Evolutionary conservation across 2,329 filamentous ascomycete genomes (phyloP), one percentile per base, ranked within the genome.

Genomic region (Neonectria hederae): DNA sequence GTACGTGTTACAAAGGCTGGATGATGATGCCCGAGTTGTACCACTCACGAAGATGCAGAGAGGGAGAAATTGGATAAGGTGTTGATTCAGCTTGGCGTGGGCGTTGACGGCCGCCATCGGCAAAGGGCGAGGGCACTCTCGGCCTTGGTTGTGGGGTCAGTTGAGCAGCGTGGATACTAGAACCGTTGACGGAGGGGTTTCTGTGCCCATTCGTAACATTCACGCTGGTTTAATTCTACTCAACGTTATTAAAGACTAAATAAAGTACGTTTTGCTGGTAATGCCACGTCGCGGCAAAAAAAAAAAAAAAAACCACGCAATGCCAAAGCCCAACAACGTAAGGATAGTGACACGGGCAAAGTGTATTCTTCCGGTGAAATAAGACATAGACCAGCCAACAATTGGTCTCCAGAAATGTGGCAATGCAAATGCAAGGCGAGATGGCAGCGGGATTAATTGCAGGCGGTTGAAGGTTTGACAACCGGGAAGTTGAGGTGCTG

Each of bases 91-190:
- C 21, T 24, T 42, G 14, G 40, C 58, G 66, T 64, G 63, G 68
- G 68, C 68, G n/a, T 53, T 24, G 21, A 67, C 42, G 64, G 69
- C 62, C 64, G 65, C 35, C 53, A 69, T 69, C 65, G 67, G 67
- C 58, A 59, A 38, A 26, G 30, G 49, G 19, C 57, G 30, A 52
- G 42, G 22, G 32, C 35, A 48, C 48, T 54, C 57, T 60, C 46
- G 32, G 65, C 49, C 48, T 59, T 56, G 26, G 9, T 45, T 51
- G 48, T 51, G 48, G 48, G 13, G 48, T 32, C 46, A 9, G 17
- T 30, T 51, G 28, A 51, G 10, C 48, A 32, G n/a, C 48, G 28
- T 35, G 48, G 48, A 51, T 35, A 51, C 48, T 21, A 2, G 19
- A 51, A 21, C 48, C 22, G n/a, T 51, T 32, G 28, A 28, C 28